Evolutionary conservation across 2,329 filamentous ascomycete genomes (phyloP), one percentile per base, ranked within the genome.

Genomic region (Dothideomycetes sp.): DNA sequence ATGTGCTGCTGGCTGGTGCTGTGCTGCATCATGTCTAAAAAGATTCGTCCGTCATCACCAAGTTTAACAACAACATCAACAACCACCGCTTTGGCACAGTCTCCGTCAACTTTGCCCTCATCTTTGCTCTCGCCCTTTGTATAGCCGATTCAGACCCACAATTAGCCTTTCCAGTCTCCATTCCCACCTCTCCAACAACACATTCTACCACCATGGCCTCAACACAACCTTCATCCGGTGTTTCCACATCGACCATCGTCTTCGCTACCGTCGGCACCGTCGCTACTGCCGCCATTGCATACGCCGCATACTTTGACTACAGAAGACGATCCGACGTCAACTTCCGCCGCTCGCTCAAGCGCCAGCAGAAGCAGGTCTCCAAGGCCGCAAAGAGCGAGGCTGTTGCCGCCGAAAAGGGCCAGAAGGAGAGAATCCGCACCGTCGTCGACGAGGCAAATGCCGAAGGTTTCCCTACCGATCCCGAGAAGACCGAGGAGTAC

Each of bases 401-500:
- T 47, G 76, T 81, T 57, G 72, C 74, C 45, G 72, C 76, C 50
- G 73, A 73, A 48, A 71, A 74, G 52, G 70, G 73, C 61, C 81
- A 84, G 68, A 78, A 80, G 58, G 74, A 84, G 62, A 69, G 73
- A 53, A 84, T 98, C 67, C 82, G 81, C 64, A 64, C 65, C 43
- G 78, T 76, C 38, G 82, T 96, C 34, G 78, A 86, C 53, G 75
- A 82, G 54, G 86, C 88, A 53, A 84, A 87, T 68, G 82, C 84
- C 44, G 87, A 94, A 64, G 91, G 89, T 43, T 95, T 94, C 74
- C 91, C 91, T 34, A 72, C 74, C 30, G 85, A 87, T 55, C 78
- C 89, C 24, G 89, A 96, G 62, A 87, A 94, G 70, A 87, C 85
- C 62, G 91, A 98, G 71, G 76, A 79, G 47, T 98, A 85, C 71